These are phyloP conservation scores for Cupressus sempervirens DNA, from an alignment of 75 land plant species.

Conservation along the genomic window DNA sequence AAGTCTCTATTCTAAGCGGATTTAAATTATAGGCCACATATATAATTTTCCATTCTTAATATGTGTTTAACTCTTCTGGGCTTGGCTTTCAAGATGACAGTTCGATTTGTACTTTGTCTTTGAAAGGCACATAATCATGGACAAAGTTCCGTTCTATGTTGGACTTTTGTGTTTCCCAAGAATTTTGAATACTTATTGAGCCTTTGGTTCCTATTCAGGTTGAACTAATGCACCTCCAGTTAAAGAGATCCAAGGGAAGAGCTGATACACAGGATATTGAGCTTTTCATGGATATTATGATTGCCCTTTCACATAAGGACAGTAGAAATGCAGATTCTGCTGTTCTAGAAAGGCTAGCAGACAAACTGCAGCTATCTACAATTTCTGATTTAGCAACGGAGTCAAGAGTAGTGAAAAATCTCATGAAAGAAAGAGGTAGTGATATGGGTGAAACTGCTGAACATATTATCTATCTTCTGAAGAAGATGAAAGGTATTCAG, in stretches of 20 bases:
- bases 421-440: constrained; percentile 41
- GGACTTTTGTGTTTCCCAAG: neutral
- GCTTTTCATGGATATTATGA: constrained; percentile 34
- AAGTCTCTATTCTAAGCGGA: neutral
- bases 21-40: neutral
- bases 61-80: neutral
- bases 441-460: constrained; percentile 33
- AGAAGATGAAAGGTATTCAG: constrained; percentile 51
- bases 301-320: constrained; percentile 9
- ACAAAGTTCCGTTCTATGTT: neutral
- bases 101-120: neutral
- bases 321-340: constrained; percentile 33
- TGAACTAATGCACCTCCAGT: constrained; percentile 80
- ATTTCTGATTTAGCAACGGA: constrained; percentile 63
- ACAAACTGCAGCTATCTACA: constrained; percentile 66
- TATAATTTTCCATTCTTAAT: neutral
- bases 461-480: constrained; percentile 44
- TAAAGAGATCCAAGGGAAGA: constrained; percentile 70
- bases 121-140: neutral
- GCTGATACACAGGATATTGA: constrained; percentile 49
- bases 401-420: constrained; percentile 54
- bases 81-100: neutral
- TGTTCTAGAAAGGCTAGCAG: constrained; percentile 58
- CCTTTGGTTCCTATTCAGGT: constrained; percentile 33
- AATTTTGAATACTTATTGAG: neutral